Conservation (phyloP, 345 rosid genomes). For the Lepidium didymum region DNA sequence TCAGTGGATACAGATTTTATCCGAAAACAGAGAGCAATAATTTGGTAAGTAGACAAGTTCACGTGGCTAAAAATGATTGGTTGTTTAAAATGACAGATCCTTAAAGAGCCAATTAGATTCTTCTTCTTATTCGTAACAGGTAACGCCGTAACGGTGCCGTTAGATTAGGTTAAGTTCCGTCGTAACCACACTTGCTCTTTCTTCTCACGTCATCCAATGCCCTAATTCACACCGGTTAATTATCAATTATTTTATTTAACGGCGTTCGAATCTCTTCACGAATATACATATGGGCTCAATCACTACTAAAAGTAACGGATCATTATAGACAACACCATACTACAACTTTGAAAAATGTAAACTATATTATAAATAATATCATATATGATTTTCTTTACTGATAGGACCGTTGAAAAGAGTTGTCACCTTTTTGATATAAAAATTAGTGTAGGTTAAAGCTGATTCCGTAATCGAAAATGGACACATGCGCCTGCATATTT, state of each 20-base stretch:
- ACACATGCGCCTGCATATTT: background rate
- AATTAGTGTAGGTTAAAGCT: background rate
- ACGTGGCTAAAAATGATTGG: conserved; percentile 20
- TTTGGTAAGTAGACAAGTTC: conserved; percentile 8
- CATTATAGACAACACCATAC: background rate
- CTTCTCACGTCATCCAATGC: conserved; percentile 16
- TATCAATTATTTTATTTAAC: background rate
- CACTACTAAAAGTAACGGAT: background rate
- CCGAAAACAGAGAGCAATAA: conserved; percentile 22
- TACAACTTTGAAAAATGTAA: background rate
- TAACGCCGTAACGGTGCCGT: conserved; percentile 21
- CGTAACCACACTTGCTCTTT: conserved; percentile 4
- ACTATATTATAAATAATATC: no score
- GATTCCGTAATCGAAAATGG: background rate
- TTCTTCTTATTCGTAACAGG: conserved; percentile 5
- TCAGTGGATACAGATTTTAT: conserved; percentile 21
- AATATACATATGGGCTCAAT: background rate
- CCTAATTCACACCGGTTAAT: background rate
- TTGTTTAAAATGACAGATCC: conserved; percentile 15
- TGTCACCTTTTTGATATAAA: background rate
- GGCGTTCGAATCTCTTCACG: background rate
- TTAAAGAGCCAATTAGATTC: conserved; percentile 16
- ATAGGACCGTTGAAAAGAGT: conserved; percentile 6
- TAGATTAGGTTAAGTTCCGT: conserved; percentile 16
- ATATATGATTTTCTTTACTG: background rate